A percentile compares a stretch with the other conserved stretches of the same genome.
These are phyloP conservation scores for Spencermartinsiella ligniputridi DNA, from an alignment of 1,139 yeast genomes.

Conservation along the genomic window DNA sequence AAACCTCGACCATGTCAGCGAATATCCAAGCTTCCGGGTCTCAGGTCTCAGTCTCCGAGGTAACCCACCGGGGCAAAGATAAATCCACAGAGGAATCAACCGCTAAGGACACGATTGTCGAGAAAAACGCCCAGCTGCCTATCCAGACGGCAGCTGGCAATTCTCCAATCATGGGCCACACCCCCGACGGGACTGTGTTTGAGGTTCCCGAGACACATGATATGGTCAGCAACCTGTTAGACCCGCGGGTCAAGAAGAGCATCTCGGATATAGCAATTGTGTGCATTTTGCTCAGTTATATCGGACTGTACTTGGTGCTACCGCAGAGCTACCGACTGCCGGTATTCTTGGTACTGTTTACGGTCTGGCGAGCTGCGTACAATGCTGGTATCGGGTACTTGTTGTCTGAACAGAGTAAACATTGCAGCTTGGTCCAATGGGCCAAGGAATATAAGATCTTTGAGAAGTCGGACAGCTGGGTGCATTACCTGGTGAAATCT, in stretches of 20 bases:
- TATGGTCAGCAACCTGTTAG: constrained; percentile 78
- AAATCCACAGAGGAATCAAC: background rate
- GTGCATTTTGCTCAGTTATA: constrained; percentile 47
- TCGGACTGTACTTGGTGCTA: constrained; percentile 41
- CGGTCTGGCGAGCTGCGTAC: constrained; percentile 74
- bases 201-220: constrained; percentile 78
- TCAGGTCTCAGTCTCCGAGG: background rate
- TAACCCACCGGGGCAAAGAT: background rate
- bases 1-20: background rate
- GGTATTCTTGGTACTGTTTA: constrained; percentile 50
- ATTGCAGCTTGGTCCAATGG: constrained; percentile 53
- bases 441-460: constrained; percentile 49
- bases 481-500: constrained; percentile 44
- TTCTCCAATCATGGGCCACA: constrained; percentile 21
- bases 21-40: background rate
- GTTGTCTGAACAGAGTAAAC: constrained; percentile 62
- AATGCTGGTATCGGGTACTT: constrained; percentile 77
- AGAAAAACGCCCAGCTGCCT: background rate
- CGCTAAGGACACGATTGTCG: no score
- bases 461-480: constrained; percentile 28
- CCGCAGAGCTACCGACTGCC: constrained; percentile 39
- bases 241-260: constrained; percentile 70
- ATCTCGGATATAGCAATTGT: constrained; percentile 60
- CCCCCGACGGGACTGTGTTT: constrained; percentile 39
- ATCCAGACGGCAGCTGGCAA: background rate